Percentiles rank a stretch among this genome's conserved stretches.
phyloP scores from a whole-genome alignment of 1,284 basidiomycete species.

The Ustilago curta region DNA sequence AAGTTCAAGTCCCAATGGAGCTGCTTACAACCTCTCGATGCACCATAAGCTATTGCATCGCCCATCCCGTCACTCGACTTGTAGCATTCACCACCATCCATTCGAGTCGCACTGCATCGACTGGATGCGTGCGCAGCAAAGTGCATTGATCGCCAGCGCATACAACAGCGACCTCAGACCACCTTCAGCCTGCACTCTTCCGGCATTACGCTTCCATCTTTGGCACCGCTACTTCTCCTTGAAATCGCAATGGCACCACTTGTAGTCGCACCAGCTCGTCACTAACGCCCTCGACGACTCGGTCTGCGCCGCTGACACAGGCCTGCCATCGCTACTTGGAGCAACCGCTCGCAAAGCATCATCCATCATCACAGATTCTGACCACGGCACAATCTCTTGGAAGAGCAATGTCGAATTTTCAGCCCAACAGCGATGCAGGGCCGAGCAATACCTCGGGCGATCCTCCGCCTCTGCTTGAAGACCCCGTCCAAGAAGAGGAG shows the following conservation, averaged over 20 bases:
- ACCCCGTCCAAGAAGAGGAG: conserved; percentile 23
- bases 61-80: no score
- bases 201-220: background rate
- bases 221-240: background rate
- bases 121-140: no score
- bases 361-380: background rate
- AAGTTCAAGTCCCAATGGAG: no score
- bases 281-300: background rate
- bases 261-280: background rate
- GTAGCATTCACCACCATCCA: no score
- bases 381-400: background rate
- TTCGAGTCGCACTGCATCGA: no score
- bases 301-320: background rate
- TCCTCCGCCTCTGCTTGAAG: conserved; percentile 10
- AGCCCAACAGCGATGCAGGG: background rate
- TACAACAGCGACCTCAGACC: no score
- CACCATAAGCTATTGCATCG: no score
- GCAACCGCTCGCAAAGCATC: background rate
- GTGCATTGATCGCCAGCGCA: no score
- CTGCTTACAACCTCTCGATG: background rate
- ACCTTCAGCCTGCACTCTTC: no score
- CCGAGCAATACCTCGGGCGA: background rate
- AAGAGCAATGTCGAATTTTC: conserved; percentile 11
- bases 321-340: background rate
- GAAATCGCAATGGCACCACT: background rate